A percentile compares a stretch with the other conserved stretches of the same genome.
Evolutionary conservation across 225 moss, liverwort and hornwort genomes (phyloP).

Genomic region (Polytrichum commune): DNA sequence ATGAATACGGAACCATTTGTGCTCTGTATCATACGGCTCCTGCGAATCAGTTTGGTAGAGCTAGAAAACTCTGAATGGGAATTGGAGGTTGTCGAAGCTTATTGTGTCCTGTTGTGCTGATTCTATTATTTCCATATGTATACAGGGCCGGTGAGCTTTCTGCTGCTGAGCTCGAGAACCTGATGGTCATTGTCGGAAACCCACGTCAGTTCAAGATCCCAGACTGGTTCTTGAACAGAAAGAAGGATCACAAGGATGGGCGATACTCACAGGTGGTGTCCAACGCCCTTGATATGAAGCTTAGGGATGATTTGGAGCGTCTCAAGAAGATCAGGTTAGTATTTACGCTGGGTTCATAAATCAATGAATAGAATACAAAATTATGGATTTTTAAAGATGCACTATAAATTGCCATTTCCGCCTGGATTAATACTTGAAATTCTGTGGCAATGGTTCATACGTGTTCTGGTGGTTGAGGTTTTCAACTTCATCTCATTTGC

Average conservation of each 20-base stretch:
- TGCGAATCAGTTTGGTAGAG: neutral
- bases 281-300: conserved; percentile 89
- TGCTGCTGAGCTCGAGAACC: conserved; percentile 71
- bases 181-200: conserved; percentile 87
- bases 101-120: neutral
- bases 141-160: conserved; percentile 76
- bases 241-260: conserved; percentile 94
- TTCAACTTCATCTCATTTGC: too few species aligned
- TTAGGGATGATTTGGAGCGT: conserved; percentile 82
- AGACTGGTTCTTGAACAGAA: conserved; percentile 91
- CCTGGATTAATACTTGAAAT: too few species aligned
- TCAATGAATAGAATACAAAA: too few species aligned
- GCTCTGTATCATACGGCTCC: neutral
- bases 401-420: too few species aligned
- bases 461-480: too few species aligned
- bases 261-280: conserved; percentile 85
- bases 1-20: neutral
- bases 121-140: neutral
- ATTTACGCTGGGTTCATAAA: too few species aligned
- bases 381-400: too few species aligned
- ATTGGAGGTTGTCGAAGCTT: neutral
- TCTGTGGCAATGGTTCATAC: too few species aligned
- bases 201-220: conserved; percentile 91
- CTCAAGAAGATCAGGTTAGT: conserved; percentile 81
- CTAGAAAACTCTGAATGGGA: neutral